Evolutionary conservation across 768 basidiomycete genomes (phyloP).

Genomic region (Termitomyces bulborhizus): DNA sequence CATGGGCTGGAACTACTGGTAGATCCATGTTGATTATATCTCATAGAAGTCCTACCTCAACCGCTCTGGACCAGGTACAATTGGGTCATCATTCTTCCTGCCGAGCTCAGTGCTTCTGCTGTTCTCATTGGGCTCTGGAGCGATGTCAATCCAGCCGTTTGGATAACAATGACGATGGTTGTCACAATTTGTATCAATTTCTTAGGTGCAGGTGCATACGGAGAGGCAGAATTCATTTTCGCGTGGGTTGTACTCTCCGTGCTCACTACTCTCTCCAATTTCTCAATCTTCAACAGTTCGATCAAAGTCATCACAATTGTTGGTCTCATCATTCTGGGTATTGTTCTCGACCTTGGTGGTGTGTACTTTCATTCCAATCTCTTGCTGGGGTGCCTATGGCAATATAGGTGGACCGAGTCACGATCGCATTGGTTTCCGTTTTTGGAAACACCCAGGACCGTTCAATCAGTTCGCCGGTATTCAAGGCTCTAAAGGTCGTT

Average conservation of each 20-base stretch:
- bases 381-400: neutral
- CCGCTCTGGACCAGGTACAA: constrained; percentile 34
- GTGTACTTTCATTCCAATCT: constrained; percentile 4
- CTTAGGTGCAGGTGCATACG: constrained; percentile 72
- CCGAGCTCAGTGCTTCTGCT: constrained; percentile 69
- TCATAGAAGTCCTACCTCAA: neutral
- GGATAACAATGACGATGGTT: constrained; percentile 73
- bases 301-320: constrained; percentile 88
- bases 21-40: neutral
- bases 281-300: constrained; percentile 32
- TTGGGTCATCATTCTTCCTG: constrained; percentile 63
- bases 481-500: constrained; percentile 63
- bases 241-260: constrained; percentile 46
- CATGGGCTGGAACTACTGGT: constrained; percentile 51
- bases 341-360: constrained; percentile 78
- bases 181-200: constrained; percentile 75
- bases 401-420: constrained; percentile 68
- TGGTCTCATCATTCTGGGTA: constrained; percentile 63
- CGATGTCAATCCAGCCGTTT: constrained; percentile 57
- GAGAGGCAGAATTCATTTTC: constrained; percentile 84
- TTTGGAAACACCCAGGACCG: constrained; percentile 88
- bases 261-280: neutral
- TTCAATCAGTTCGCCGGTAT: constrained; percentile 71
- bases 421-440: constrained; percentile 67
- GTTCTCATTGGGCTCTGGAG: constrained; percentile 77